Evolutionary conservation across 1,284 basidiomycete genomes (phyloP).

Genomic region (Flammula alnicola): DNA sequence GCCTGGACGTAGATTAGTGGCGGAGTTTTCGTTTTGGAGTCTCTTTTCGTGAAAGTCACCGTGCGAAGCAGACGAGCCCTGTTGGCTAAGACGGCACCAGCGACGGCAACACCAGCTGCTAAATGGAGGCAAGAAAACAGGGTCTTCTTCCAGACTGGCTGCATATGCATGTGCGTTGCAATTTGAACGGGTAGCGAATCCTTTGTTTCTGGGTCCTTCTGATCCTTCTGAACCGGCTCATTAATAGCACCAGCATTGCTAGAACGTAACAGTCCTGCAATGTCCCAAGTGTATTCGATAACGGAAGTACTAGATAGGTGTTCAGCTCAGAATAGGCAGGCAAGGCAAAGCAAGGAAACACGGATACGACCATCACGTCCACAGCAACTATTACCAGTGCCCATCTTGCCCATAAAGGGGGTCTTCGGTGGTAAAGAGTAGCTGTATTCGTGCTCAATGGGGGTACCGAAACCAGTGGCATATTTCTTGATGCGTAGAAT

Average conservation of each 20-base stretch:
- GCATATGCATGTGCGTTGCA: background rate
- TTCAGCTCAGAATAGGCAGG: background rate
- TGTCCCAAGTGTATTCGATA: conserved; percentile 6
- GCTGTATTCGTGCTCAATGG: conserved; percentile 3
- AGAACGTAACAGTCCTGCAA: background rate
- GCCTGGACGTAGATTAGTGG: background rate
- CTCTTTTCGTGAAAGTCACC: background rate
- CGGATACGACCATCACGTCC: conserved; percentile 27
- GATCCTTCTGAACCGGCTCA: background rate
- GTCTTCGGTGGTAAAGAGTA: conserved; percentile 17
- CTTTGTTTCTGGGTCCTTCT: background rate
- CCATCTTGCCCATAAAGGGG: conserved; percentile 23
- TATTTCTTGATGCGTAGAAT: background rate
- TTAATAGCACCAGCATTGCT: background rate
- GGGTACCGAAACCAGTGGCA: background rate
- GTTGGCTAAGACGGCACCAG: background rate
- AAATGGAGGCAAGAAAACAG: background rate
- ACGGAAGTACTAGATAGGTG: background rate
- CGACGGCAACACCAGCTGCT: background rate
- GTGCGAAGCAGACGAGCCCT: background rate
- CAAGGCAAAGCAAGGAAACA: conserved; percentile 6
- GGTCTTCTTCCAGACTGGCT: background rate
- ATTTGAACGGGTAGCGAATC: background rate
- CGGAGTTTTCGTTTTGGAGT: background rate
- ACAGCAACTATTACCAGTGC: conserved; percentile 20